Evolutionary conservation across 2,329 filamentous ascomycete species (phyloP).

Genomic region (Penicillium sp.): DNA sequence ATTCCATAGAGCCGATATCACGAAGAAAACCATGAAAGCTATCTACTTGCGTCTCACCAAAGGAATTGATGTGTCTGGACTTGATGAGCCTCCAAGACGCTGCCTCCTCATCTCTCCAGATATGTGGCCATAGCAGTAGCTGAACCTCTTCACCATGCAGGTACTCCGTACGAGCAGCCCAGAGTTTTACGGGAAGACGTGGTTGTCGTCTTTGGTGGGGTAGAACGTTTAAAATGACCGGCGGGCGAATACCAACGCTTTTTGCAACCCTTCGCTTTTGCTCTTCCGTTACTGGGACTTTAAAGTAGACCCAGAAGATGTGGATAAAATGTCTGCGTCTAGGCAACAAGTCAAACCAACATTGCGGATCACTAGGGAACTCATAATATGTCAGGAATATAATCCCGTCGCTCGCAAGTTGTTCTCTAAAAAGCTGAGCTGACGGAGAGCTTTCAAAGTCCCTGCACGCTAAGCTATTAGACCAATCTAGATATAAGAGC

Average conservation of each 20-base stretch:
- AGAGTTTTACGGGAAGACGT: neutral
- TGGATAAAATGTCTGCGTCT: neutral
- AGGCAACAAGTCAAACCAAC: neutral
- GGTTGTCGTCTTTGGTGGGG: neutral
- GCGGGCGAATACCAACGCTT: neutral
- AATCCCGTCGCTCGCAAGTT: neutral
- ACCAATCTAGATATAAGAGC: neutral
- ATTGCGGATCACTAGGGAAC: neutral
- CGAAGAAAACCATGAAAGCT: neutral
- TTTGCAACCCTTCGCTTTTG: neutral
- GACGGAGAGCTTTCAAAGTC: constrained; percentile 1
- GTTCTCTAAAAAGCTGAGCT: constrained; percentile 2
- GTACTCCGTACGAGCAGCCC: neutral
- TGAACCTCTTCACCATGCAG: constrained; percentile 3
- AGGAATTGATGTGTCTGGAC: neutral
- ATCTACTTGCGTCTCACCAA: neutral
- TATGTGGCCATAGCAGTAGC: neutral
- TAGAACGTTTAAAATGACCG: neutral
- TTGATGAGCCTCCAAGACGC: neutral
- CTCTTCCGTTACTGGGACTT: neutral
- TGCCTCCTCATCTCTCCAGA: constrained; percentile 4
- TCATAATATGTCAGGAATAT: neutral
- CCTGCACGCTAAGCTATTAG: neutral
- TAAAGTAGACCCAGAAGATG: constrained; percentile 4
- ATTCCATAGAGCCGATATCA: neutral